Percentiles rank a stretch among this genome's conserved stretches.
These are phyloP conservation scores for Torulaspora quercuum DNA, from an alignment of 805 yeast species.

Conservation along the genomic window DNA sequence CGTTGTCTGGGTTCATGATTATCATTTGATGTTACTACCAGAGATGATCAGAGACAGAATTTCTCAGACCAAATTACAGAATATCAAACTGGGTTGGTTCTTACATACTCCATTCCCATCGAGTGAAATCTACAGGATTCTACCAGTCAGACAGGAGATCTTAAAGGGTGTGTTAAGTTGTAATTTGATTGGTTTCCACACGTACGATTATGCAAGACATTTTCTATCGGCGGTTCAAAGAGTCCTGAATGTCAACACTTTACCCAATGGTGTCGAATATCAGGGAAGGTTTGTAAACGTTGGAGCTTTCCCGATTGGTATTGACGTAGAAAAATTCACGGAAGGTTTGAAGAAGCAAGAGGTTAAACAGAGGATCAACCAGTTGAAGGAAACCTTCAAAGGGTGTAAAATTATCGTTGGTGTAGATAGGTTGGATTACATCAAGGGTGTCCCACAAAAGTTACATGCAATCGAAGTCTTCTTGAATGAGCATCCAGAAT, in stretches of 20 bases:
- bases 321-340: conserved; percentile 86
- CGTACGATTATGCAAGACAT: conserved; percentile 98
- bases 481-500: conserved; percentile 88
- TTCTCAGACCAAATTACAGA: conserved; percentile 41
- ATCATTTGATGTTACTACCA: conserved; percentile 93
- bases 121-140: conserved; percentile 88
- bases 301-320: conserved; percentile 99
- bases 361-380: conserved; percentile 64
- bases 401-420: conserved; percentile 89
- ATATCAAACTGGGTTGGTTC: conserved; percentile 85
- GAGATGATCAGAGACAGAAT: conserved; percentile 72
- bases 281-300: conserved; percentile 73
- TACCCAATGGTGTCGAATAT: conserved; percentile 86
- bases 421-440: conserved; percentile 93
- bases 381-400: conserved; percentile 61
- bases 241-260: conserved; percentile 73
- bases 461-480: conserved; percentile 94
- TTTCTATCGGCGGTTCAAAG: conserved; percentile 86
- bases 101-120: conserved; percentile 98
- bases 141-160: conserved; percentile 93
- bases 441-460: conserved; percentile 97
- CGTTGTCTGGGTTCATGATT: conserved; percentile 96
- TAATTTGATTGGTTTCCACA: conserved; percentile 94
- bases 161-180: conserved; percentile 88
- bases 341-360: conserved; percentile 64